Evolutionary conservation across 2,329 filamentous ascomycete genomes (phyloP).

Genomic region (Fusarium algeriense): DNA sequence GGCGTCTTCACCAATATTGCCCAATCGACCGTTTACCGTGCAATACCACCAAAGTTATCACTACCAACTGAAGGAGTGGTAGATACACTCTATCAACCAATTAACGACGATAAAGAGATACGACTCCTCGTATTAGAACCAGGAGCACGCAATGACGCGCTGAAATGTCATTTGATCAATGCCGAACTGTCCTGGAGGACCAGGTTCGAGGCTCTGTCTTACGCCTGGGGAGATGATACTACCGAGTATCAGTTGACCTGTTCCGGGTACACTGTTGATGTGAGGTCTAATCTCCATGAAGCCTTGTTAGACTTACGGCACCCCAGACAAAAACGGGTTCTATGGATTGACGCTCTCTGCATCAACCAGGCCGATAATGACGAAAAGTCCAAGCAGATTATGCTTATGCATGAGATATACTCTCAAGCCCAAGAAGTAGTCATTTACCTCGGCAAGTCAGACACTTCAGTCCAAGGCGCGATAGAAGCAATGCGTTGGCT

Average conservation of each 20-base stretch:
- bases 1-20: not conserved
- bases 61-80: accelerated
- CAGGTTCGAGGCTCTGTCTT: not conserved
- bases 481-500: not conserved
- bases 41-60: accelerated
- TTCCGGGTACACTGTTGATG: accelerated
- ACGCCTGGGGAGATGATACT: not conserved
- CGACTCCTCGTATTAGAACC: not conserved
- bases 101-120: not conserved
- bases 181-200: not conserved
- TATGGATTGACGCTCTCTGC: accelerated
- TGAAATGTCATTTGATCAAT: not conserved
- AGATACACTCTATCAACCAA: accelerated
- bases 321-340: accelerated
- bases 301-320: accelerated
- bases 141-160: accelerated
- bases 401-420: not conserved
- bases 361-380: accelerated
- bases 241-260: accelerated
- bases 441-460: not conserved
- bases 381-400: accelerated
- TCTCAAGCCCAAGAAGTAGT: accelerated
- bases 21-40: not conserved
- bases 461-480: accelerated
- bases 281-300: accelerated